Conservation (phyloP, 306 rosid species). For the Citrullus colocynthis region DNA sequence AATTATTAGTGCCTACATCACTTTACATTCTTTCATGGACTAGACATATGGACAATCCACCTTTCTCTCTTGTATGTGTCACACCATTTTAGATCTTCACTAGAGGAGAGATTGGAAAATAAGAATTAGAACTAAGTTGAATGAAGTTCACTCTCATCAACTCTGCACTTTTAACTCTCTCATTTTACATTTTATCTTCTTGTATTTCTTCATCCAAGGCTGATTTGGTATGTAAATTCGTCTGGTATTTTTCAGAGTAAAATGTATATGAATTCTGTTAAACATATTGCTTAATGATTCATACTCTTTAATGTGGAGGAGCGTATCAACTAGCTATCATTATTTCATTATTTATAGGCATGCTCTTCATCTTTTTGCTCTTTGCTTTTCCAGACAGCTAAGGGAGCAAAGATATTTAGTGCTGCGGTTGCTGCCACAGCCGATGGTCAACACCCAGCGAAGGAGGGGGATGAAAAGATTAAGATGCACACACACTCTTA, state of each 20-base stretch:
- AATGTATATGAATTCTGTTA: background rate
- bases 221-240: background rate
- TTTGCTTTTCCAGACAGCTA: slow-evolving; percentile 57
- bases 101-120: background rate
- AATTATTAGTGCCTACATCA: background rate
- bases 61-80: background rate
- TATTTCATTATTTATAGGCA: background rate
- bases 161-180: background rate
- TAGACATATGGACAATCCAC: background rate
- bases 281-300: background rate
- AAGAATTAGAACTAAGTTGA: background rate
- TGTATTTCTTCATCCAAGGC: background rate
- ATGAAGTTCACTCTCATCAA: background rate
- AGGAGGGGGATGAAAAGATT: slow-evolving; percentile 90
- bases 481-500: slow-evolving; percentile 92
- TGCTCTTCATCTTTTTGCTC: background rate
- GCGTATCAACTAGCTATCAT: background rate
- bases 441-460: slow-evolving; percentile 39
- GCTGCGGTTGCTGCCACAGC: slow-evolving; percentile 89
- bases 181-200: background rate
- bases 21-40: background rate
- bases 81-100: background rate
- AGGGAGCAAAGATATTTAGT: slow-evolving; percentile 84
- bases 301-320: background rate
- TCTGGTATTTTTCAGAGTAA: background rate